Base-by-base conservation (phyloP, 192 early-diverging fungal genomes). In the Podila epigama region DNA sequence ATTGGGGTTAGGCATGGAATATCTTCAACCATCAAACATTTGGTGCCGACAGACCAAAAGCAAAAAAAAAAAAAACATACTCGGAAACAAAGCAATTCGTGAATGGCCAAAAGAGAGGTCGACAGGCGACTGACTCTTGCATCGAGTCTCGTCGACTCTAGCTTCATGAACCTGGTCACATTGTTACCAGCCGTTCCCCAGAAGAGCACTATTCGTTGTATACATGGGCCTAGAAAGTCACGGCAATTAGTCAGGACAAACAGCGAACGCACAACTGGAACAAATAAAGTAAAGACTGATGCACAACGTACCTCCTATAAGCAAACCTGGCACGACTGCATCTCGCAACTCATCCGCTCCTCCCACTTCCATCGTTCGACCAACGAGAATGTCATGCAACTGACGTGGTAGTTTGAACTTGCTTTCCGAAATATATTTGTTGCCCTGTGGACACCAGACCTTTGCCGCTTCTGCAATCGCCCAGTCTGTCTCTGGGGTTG, bases 371-470 rank as follows among this genome's bases (percentile, higher is more conserved):
- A 66, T 66, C 16, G 63, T 44, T 57, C 41, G 40, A 27, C 41
- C 52, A 57, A 66, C 37, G 42, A 66, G 29, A 4, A 51, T 44
- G 29, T 66, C 64, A 57, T 57, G 64, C 37, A 58, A 41, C 50
- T 66, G 40, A 28, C 64, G 31, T 35, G 64, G 64, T 18, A 66
- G 54, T 41, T 66, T 66, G 41, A 57, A 66, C 41, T 57, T 57
- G 54, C 64, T 66, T 27, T 66, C 64, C 29, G 64, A 48, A 31
- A 66, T 66, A 41, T 66, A 66, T 41, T 66, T 66, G 64, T 66
- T 66, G 8, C 64, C 29, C 28, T 66, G 52, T 11, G 41, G 54
- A n/a, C 64, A 66, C 67, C 59, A 69, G n/a, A 61, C 52, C 51
- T 52, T 56, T 36, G 67, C 67, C 18, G 59, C 67, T 27, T 61